phyloP scores from a whole-genome alignment of 352 stramenopile species.

The Pseudoperonospora humuli region DNA sequence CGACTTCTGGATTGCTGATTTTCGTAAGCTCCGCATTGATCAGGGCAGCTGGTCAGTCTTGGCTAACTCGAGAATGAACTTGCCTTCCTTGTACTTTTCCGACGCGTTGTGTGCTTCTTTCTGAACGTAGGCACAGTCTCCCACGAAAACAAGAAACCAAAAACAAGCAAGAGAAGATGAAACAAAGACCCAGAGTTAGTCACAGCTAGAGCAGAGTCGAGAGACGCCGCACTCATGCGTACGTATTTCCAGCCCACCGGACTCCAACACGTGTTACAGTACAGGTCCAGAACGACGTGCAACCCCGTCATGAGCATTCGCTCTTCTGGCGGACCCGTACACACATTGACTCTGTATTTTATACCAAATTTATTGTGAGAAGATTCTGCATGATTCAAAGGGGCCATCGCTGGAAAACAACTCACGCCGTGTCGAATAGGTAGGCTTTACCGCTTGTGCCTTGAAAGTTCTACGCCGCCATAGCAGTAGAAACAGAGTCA shows the following conservation, averaged over 20 bases:
- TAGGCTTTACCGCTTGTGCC: slow-evolving; percentile 85
- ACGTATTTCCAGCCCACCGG: slow-evolving; percentile 94
- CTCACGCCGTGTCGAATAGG: slow-evolving; percentile 86
- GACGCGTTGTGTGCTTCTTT: slow-evolving; percentile 87
- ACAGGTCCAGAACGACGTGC: slow-evolving; percentile 91
- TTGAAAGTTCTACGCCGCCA: slow-evolving; percentile 55
- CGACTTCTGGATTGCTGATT: neutral
- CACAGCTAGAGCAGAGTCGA: slow-evolving; percentile 1
- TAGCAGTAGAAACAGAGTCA: neutral
- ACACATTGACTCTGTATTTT: slow-evolving; percentile 78
- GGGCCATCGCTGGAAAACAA: too few species aligned
- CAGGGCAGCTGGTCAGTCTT: slow-evolving; percentile 55
- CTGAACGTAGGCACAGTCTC: slow-evolving; percentile 22
- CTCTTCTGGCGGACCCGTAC: slow-evolving; percentile 80
- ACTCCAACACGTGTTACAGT: slow-evolving; percentile 88
- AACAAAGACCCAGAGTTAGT: neutral
- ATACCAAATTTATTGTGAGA: too few species aligned
- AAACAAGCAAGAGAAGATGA: too few species aligned
- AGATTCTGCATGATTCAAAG: neutral
- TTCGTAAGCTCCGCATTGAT: slow-evolving; percentile 16
- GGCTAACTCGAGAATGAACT: slow-evolving; percentile 95
- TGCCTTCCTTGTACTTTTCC: slow-evolving; percentile 96
- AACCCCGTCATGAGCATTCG: slow-evolving; percentile 91
- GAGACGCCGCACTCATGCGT: slow-evolving; percentile 2
- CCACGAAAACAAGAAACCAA: neutral